Evolutionary conservation across 2,329 filamentous ascomycete genomes (phyloP).

Genomic region (Colletotrichum orchidophilum): DNA sequence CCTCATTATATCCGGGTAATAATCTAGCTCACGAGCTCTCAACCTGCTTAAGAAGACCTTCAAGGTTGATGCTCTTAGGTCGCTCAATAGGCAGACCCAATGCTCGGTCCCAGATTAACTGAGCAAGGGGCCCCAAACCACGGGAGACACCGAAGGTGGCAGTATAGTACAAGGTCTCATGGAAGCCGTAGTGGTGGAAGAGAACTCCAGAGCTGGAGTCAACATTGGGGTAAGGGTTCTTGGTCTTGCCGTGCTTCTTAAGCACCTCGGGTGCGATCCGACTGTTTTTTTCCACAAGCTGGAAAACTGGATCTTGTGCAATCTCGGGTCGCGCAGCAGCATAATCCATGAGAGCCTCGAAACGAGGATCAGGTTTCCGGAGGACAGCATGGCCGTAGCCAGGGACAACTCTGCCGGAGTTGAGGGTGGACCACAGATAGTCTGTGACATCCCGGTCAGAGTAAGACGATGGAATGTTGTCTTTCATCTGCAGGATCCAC

Average conservation of each 20-base stretch:
- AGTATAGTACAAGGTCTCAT: constrained; percentile 94
- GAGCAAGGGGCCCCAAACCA: constrained; percentile 86
- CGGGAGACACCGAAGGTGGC: constrained; percentile 76
- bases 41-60: constrained; percentile 80
- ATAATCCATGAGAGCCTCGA: constrained; percentile 97
- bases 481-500: constrained; percentile 97
- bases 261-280: constrained; percentile 91
- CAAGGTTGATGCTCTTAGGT: constrained; percentile 95
- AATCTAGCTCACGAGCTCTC: constrained; percentile 50
- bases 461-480: constrained; percentile 81
- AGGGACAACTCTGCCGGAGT: constrained; percentile 92
- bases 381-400: constrained; percentile 97
- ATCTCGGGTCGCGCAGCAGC: constrained; percentile 87
- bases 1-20: background rate
- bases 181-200: constrained; percentile 98
- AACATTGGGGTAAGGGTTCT: constrained; percentile 98
- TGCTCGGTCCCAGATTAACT: constrained; percentile 95
- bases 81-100: constrained; percentile 95
- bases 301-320: constrained; percentile 87
- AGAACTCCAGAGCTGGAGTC: constrained; percentile 93
- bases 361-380: constrained; percentile 95
- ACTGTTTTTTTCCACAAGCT: constrained; percentile 92
- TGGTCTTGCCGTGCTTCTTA: constrained; percentile 96
- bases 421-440: constrained; percentile 93
- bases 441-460: constrained; percentile 83